Evolutionary conservation across 2,329 filamentous ascomycete species (phyloP), one percentile per base, ranked within the genome.

Genomic region (Thelonectria discophora): DNA sequence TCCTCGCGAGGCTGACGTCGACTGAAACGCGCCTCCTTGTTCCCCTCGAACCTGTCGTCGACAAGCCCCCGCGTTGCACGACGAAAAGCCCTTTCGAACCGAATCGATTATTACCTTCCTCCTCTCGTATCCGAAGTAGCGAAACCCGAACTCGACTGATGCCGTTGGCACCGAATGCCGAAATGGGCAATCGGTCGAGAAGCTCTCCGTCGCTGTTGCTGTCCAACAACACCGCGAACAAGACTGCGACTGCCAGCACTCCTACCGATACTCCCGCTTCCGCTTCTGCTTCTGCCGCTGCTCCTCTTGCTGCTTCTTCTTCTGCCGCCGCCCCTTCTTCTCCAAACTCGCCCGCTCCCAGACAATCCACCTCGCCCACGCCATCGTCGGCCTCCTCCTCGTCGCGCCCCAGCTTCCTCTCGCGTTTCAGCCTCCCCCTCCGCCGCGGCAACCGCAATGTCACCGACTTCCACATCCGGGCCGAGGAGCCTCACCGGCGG

Each of bases 391-490:
- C n/a, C 15, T 49, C 64, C 37, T 63, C 71, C 18, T 66, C 71
- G 47, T 70, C 72, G 63, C 72, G 74, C 45, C 68, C 75, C 24
- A 69, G 73, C 58, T 78, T 88, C 65, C 78, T 87, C 68, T 85
- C 84, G 65, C 83, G 84, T 56, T 76, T 87, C 64, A 78, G 79
- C 58, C 77, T 84, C 48, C 82, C 83, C 47, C 78, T 85, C 60
- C 81, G 83, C 47, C 81, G 80, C 62, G 81, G 82, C 59, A 81
- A 77, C 59, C 89, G 91, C 70, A 88, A 90, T 75, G 82, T 93
- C 68, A 83, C 88, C 79, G 91, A 94, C 74, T 95, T 93, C 79
- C 87, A 92, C 76, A 88, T 95, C 75, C 86, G 87, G 66, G 86
- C 90, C 51, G 85, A 91, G 73, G 90, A 94, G 73, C 91, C 91